Evolutionary conservation across 2,329 filamentous ascomycete genomes (phyloP), one percentile per base, ranked within the genome.

Genomic region (Aspergillus alliaceus): DNA sequence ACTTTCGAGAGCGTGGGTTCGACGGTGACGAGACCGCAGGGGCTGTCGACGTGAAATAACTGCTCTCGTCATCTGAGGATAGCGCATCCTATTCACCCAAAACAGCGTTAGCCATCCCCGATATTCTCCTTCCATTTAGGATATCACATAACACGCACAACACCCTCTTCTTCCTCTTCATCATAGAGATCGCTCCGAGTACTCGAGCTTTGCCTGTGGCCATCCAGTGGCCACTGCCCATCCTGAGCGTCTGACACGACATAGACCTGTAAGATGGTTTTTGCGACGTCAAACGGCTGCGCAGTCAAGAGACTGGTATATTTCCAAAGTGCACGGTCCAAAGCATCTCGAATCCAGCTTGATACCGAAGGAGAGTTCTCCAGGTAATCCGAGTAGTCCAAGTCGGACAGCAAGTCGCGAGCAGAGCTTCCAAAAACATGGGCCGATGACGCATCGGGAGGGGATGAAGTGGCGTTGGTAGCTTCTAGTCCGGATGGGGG

Each of bases 211-310:
- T 66, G 64, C 20, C 61, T 68, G 49, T 69, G 68, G 37, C 63
- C 64, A 54, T 73, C 68, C 47, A 59, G 61, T 18, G 63, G 66
- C 53, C 62, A 70, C 54, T 66, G 66, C 51, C 66, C 67, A 37
- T 71, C 71, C 29, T 72, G 67, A 24, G 70, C 71, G 53, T 70
- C 74, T 9, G 74, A 72, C 35, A 79, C 79, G 52, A 84, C 76
- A 62, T 85, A 86, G 51, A 92, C 86, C 77, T 99, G 95, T 66
- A 99, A 78, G 55, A 98, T 85, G 14, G 89, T 95, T 82, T 97
- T 98, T 69, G 93, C 92, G 57, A 97, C 93, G 80, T 98, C 95
- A 74, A 99, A 98, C 14, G 95, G 95, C 77, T 99, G 95, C 53
- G 91, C 90, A 72, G 96, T 87, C 69, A 98, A 76, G 24, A 96